Percentiles rank a stretch among this genome's conserved stretches.
Conservation (phyloP, 2,329 filamentous ascomycete genomes). For the Ascochyta rabiei region DNA sequence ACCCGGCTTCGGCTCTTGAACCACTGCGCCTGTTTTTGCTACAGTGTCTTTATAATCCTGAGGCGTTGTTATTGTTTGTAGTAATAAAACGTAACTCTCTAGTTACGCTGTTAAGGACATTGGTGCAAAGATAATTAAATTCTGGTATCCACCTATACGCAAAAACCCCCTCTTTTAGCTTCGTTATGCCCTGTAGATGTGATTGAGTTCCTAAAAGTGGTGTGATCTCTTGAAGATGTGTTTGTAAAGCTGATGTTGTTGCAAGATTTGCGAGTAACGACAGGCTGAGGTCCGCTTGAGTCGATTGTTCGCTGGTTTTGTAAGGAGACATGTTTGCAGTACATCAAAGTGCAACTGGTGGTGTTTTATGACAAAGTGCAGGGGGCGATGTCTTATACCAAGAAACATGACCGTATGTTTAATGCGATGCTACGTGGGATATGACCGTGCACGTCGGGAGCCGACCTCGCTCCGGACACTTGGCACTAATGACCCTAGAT, state of each 20-base stretch:
- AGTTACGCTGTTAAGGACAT: not conserved
- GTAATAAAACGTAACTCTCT: not conserved
- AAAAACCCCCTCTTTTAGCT: not conserved
- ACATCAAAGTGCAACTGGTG: not conserved
- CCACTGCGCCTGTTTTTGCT: not conserved
- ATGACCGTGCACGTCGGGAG: not conserved
- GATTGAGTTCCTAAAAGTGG: not conserved
- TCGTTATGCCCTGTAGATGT: not conserved
- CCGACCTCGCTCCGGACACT: not conserved
- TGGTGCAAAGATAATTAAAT: not conserved
- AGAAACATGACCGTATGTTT: not conserved
- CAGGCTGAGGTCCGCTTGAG: not conserved
- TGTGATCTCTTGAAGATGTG: not conserved
- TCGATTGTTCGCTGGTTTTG: not conserved
- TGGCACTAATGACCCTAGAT: not conserved
- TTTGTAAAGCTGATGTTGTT: not conserved
- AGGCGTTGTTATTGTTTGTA: not conserved
- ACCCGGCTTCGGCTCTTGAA: not conserved
- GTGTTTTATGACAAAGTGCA: not conserved
- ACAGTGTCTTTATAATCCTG: not conserved
- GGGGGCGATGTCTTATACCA: not conserved
- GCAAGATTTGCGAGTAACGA: not conserved
- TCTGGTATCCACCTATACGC: not conserved
- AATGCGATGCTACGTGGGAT: not conserved
- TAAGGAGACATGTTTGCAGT: not conserved